Conservation (phyloP, 176 grass and related monocot species). For the Calamus simplicifolius region DNA sequence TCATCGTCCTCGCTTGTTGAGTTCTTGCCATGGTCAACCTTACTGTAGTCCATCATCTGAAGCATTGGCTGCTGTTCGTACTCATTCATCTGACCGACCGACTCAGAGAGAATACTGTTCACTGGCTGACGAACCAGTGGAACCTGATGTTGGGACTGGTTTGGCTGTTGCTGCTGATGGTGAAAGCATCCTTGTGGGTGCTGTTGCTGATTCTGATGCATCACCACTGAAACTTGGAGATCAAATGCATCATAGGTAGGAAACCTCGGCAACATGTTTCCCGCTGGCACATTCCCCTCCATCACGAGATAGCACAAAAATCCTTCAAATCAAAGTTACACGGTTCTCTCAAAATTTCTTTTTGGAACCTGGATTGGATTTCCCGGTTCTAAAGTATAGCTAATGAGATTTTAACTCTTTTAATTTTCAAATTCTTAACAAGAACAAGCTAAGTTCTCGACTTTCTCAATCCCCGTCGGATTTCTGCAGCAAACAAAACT, state of each 20-base stretch:
- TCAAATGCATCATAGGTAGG: conserved; percentile 7
- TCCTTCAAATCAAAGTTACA: too few relatives aligned
- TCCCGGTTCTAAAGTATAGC: too few relatives aligned
- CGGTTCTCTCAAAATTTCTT: too few relatives aligned
- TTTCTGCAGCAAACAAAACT: too few relatives aligned
- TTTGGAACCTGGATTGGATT: too few relatives aligned
- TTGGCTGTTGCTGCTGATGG: not conserved
- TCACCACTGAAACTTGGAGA: conserved; percentile 12
- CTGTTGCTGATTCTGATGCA: conserved; percentile 17
- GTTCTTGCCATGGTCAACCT: conserved; percentile 18
- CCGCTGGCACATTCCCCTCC: conserved; percentile 36
- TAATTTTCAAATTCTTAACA: too few relatives aligned
- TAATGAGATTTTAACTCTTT: too few relatives aligned
- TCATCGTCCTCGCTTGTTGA: conserved; percentile 25
- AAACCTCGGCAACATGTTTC: conserved; percentile 18
- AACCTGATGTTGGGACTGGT: too few relatives aligned
- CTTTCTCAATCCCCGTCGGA: too few relatives aligned
- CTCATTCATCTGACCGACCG: conserved; percentile 14
- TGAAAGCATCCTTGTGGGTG: not conserved
- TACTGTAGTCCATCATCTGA: not conserved
- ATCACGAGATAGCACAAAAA: not conserved
- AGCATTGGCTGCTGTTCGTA: not conserved
- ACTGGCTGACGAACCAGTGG: conserved; percentile 12
- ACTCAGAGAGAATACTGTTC: conserved; percentile 11
- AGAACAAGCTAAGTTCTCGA: too few relatives aligned